Base-by-base conservation (phyloP, 352 stramenopile genomes). In the Phytophthora pinifolia region DNA sequence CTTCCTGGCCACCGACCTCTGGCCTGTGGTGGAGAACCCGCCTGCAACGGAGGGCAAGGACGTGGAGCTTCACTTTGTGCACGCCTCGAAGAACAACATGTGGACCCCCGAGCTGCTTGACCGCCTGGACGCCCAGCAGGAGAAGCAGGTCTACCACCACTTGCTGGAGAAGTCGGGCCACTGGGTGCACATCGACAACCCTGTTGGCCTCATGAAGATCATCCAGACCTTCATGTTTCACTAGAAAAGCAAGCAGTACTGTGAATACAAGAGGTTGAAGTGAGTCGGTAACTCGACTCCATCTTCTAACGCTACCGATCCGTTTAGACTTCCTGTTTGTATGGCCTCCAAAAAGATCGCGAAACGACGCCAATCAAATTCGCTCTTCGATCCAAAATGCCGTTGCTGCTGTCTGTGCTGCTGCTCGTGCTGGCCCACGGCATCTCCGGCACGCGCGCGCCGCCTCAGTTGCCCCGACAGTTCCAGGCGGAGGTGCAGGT, bases 171-270 rank as follows among this genome's bases (percentile, higher is more conserved):
- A 89, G 30, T 75, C 81, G 27, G 83, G 81, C n/a, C 83, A 93
- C 56, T 93, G 83, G 83, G 79, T 93, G 55, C 83, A 93, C 62
- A 89, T 93, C 20, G 83, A 93, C 71, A 93, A 93, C 63, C 79
- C 82, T 0, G 44, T 59, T 17, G 83, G 81, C 6, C 65, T 93
- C n/a, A 70, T 93, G 47, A 57, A 82, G 32, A 77, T 90, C 38
- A 76, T 93, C 29, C 57, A 87, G 35, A 57, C 32, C n/a, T 75
- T 67, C 59, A 68, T 64, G 54, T 15, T 74, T 14, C 12, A 63
- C 30, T 66, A 62, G 46, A 53, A 6, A 48, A 47, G 30, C 20
- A 54, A 45, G n/a, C n/a, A n/a, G n/a, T n/a, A n/a, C n/a, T n/a
- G n/a, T n/a, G n/a, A n/a, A n/a, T n/a, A n/a, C n/a, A n/a, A n/a